Evolutionary conservation across 768 basidiomycete species (phyloP).

Genomic region (Aureoboletus auriporus): DNA sequence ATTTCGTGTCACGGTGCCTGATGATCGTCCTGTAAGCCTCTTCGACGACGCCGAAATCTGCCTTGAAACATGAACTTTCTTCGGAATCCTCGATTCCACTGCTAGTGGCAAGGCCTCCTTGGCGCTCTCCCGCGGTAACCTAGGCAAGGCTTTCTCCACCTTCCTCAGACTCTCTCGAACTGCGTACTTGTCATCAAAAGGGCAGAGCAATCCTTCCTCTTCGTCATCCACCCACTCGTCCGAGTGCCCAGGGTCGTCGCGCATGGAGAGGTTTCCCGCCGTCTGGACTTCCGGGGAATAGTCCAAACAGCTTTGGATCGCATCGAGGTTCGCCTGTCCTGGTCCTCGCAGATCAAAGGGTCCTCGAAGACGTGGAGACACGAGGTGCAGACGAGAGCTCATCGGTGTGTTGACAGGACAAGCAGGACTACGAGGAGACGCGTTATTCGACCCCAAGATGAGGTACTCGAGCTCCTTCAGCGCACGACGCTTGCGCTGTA

Average conservation of each 20-base stretch:
- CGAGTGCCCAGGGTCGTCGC: constrained; percentile 7
- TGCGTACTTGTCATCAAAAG: constrained; percentile 25
- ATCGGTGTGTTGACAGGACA: constrained; percentile 23
- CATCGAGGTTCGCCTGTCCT: constrained; percentile 19
- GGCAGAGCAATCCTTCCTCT: constrained; percentile 18
- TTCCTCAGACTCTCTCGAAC: constrained; percentile 4
- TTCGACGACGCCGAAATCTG: constrained; percentile 15
- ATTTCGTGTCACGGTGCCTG: constrained; percentile 2
- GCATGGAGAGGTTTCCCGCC: constrained; percentile 2
- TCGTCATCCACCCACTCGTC: constrained; percentile 27
- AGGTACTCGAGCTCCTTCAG: constrained; percentile 23
- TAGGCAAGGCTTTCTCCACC: constrained; percentile 14
- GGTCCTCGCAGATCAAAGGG: constrained; percentile 29
- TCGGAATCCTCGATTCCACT: constrained; percentile 19
- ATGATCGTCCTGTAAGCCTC: not conserved
- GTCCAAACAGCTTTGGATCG: constrained; percentile 21
- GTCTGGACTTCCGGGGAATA: constrained; percentile 17
- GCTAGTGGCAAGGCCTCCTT: not conserved
- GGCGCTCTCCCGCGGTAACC: constrained; percentile 6
- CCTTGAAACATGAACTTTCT: constrained; percentile 13
- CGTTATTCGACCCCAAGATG: constrained; percentile 9
- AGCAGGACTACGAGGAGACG: constrained; percentile 13
- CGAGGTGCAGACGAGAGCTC: constrained; percentile 7
- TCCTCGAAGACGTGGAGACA: constrained; percentile 28
- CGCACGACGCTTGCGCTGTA: constrained; percentile 18